Evolutionary conservation across 345 rosid genomes (phyloP), one percentile per base, ranked within the genome.

Genomic region (Orychophragmus violaceus): DNA sequence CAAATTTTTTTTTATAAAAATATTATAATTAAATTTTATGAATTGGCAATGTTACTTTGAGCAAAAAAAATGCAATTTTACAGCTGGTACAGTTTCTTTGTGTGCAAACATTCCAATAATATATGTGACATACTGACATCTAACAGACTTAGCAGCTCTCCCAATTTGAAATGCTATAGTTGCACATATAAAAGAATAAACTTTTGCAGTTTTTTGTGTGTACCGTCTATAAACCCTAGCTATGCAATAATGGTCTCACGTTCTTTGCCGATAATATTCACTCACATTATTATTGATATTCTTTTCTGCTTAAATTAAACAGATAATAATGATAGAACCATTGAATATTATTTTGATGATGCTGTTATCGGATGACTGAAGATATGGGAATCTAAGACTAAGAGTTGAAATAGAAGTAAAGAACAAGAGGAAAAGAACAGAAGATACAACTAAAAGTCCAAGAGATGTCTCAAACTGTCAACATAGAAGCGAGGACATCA

Each of bases 351-450:
- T n/a, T n/a, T n/a, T n/a, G n/a, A n/a, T 53, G 61, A 62, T 25
- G 62, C 8, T 44, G n/a, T n/a, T n/a, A 22, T 39, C 10, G 56
- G 46, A 71, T 45, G 64, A 44, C 30, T 21, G 13, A 63, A 17
- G 16, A 63, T 6, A 33, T 24, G 16, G 32, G 59, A 71, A 71
- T 71, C 76, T 44, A 18, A 54, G 70, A 71, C 64, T 11, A 70
- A 70, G 1, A 32, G 76, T 71, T 56, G 65, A 64, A 71, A 55
- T 6, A 45, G 27, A 58, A 71, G 51, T 55, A 71, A 56, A 48
- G 51, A 64, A 64, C 76, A 71, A 71, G 36, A 71, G 45, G 51
- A 64, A 64, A 71, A 71, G 44, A 71, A 71, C 76, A 71, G 30
- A 70, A 46, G 10, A 56, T 56, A 63, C 69, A 63, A 71, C 75